These are phyloP conservation scores for Xerocomellus amylosporus DNA, from an alignment of 768 basidiomycete species.

Conservation along the genomic window DNA sequence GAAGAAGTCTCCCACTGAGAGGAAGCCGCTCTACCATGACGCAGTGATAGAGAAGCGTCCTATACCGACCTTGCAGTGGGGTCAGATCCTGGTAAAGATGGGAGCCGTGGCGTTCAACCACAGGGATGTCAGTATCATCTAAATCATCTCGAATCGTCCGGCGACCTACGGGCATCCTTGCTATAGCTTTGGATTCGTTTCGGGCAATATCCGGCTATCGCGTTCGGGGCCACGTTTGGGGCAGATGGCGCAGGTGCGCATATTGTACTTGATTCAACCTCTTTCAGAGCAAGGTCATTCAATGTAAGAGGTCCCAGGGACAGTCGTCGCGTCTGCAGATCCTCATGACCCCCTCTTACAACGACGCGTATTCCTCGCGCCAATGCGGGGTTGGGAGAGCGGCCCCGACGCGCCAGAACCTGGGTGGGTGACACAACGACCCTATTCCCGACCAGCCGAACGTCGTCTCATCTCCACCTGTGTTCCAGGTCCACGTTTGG, in stretches of 20 bases:
- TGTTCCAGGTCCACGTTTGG: conserved; percentile 46
- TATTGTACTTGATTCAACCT: not conserved
- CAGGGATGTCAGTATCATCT: conserved; percentile 50
- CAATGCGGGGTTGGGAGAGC: conserved; percentile 73
- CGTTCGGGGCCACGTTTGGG: conserved; percentile 58
- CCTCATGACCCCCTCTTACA: conserved; percentile 54
- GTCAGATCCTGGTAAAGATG: conserved; percentile 65
- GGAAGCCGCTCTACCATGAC: conserved; percentile 53
- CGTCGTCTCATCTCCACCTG: not conserved
- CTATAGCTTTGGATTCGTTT: conserved; percentile 70
- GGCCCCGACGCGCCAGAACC: conserved; percentile 65
- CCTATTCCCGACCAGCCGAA: not conserved
- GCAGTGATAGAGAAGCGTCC: conserved; percentile 49
- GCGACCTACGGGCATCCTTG: not conserved
- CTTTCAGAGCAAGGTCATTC: not conserved
- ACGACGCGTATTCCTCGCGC: conserved; percentile 71
- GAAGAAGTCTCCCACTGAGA: conserved; percentile 38
- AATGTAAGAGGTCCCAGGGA: conserved; percentile 41
- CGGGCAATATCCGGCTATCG: conserved; percentile 64
- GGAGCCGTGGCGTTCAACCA: conserved; percentile 75
- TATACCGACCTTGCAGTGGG: conserved; percentile 48
- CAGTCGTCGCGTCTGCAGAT: conserved; percentile 56
- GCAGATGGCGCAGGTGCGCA: conserved; percentile 69
- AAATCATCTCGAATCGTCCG: not conserved
- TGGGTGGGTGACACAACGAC: conserved; percentile 39